Conservation (phyloP, 2,329 filamentous ascomycete genomes). For the Talaromyces amestolkiae region DNA sequence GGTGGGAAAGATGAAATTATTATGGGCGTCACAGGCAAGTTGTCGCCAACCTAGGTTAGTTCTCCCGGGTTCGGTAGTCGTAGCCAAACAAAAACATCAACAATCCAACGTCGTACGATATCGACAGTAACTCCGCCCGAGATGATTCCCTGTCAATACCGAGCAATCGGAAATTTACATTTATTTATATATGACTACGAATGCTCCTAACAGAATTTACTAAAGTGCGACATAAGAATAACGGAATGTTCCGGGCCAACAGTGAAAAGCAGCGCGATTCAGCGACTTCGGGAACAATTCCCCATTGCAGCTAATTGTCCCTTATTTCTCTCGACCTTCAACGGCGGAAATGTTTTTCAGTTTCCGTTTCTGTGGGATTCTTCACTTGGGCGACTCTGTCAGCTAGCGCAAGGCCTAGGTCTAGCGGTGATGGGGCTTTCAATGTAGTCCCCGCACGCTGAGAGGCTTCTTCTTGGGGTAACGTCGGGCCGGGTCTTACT, state of each 20-base stretch:
- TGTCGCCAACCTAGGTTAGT: constrained; percentile 1
- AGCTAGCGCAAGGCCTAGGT: not conserved
- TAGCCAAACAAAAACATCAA: not conserved
- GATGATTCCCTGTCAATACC: not conserved
- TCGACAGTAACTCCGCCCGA: not conserved
- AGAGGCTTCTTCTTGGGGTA: not conserved
- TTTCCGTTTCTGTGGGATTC: not conserved
- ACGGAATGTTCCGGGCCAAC: not conserved
- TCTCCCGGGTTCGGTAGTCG: not conserved
- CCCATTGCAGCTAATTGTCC: constrained; percentile 8
- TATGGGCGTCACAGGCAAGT: not conserved
- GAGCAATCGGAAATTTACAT: not conserved
- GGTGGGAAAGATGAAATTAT: not conserved
- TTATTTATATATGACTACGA: not conserved
- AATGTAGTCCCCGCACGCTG: not conserved
- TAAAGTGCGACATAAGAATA: not conserved
- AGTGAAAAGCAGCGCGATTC: not conserved
- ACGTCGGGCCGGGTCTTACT: not conserved
- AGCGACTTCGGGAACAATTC: constrained; percentile 3
- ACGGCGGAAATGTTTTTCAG: not conserved
- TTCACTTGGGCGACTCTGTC: not conserved
- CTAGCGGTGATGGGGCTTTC: not conserved
- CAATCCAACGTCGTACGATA: not conserved
- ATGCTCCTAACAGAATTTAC: not conserved
- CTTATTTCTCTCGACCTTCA: not conserved